phyloP scores from a whole-genome alignment of 2,329 filamentous ascomycete genomes.

The Endothia cerciana region DNA sequence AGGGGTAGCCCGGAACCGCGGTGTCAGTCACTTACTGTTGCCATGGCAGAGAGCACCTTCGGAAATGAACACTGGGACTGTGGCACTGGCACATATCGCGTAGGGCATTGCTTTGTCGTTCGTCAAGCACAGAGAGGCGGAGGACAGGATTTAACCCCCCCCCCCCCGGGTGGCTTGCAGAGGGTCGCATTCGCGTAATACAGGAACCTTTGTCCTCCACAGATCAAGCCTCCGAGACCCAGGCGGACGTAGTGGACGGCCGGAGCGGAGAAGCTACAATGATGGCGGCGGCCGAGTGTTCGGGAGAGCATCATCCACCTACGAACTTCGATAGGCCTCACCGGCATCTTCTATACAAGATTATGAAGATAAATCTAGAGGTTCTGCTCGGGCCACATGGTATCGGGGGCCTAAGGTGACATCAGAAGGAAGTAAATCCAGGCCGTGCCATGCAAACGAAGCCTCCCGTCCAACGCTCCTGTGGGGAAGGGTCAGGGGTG shows the following conservation, averaged over 20 bases:
- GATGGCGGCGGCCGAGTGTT: not conserved
- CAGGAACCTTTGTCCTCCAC: not conserved
- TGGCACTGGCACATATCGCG: not conserved
- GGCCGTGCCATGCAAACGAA: not conserved
- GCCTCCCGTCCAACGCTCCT: no score
- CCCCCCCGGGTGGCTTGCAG: not conserved
- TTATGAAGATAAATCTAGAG: no score
- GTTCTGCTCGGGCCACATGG: no score
- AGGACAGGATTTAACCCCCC: not conserved
- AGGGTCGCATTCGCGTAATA: slow-evolving; percentile 1
- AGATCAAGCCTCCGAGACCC: not conserved
- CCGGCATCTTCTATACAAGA: no score
- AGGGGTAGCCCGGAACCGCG: slow-evolving; percentile 1
- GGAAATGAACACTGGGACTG: slow-evolving; percentile 1
- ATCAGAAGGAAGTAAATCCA: not conserved
- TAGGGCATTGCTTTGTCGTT: not conserved
- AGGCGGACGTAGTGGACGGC: not conserved
- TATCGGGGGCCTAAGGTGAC: not conserved
- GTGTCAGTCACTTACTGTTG: not conserved
- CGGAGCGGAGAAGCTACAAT: not conserved
- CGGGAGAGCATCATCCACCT: no score
- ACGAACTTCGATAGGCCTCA: no score
- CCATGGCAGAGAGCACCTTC: not conserved
- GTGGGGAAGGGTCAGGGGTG: slow-evolving; percentile 1
- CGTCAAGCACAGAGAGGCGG: not conserved